Evolutionary conservation across 192 early-diverging fungal genomes (phyloP), one percentile per base, ranked within the genome.

Genomic region (Entophlyctis helioformis): DNA sequence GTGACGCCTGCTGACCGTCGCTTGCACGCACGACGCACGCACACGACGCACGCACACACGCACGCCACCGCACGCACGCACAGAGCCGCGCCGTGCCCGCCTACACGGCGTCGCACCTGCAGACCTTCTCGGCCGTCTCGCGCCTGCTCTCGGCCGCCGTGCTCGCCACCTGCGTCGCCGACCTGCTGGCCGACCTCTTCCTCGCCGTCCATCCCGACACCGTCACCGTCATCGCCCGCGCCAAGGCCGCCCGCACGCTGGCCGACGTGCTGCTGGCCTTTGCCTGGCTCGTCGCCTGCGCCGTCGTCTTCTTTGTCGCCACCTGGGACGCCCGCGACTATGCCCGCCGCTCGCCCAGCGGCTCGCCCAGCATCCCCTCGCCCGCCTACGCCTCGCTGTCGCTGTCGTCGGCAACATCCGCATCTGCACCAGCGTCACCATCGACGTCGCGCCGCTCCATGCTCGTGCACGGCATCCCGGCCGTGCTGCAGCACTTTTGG

Each of bases 251-350:
- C n/a, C 44, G 23, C 39, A 25, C 36, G 18, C n/a, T 50, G 8
- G 39, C 42, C 20, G 34, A 46, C 36, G 22, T 59, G 6, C 18
- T 59, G 19, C 32, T 9, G 13, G 16, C 46, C 12, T 54, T 60
- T 45, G 46, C 58, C 6, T 59, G 57, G 57, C 44, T 59, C 54
- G 91, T 95, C 50, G 53, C 42, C 9, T 60, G 91, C 20, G 84
- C 91, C 0, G 79, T 86, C n/a, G 39, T 83, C 25, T 53, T 60
- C 36, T 69, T 72, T 44, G 36, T 40, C 15, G 42, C 37, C 23
- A 42, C 42, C 8, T 80, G 82, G 48, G 81, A 83, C 26, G 28
- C 2, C 15, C n/a, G 10, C 8, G 25, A 46, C 7, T 4, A 44
- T 31, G 29, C 29, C 29, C 29, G 29, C 29, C 11, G 29, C 11